Conservation (phyloP, 106 monocot genomes). For the Allium sativum region DNA sequence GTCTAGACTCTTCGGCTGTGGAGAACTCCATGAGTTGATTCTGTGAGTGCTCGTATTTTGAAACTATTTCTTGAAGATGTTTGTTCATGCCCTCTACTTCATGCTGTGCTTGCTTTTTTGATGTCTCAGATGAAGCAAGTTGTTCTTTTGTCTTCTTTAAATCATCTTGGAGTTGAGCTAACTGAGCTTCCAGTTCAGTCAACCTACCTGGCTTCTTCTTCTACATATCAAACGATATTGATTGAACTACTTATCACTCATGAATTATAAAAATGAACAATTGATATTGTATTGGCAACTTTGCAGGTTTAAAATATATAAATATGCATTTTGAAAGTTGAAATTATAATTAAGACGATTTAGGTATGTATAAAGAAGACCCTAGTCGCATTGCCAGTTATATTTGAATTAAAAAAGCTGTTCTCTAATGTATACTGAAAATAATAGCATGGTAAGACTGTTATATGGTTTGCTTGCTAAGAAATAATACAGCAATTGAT, state of each 20-base stretch:
- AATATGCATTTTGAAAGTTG: no score
- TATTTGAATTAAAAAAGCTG: no score
- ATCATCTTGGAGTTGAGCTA: slow-evolving; percentile 58
- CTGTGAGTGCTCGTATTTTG: slow-evolving; percentile 44
- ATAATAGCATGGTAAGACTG: no score
- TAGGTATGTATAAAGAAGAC: no score
- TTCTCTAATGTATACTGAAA: no score
- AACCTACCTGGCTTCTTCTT: slow-evolving; percentile 37
- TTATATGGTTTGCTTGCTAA: no score
- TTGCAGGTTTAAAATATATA: no score
- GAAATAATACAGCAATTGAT: slow-evolving; percentile 14
- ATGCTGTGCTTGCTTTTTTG: slow-evolving; percentile 36
- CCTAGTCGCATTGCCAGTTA: no score
- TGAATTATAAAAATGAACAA: no score
- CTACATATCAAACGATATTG: slow-evolving; percentile 12
- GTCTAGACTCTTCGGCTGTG: slow-evolving; percentile 38
- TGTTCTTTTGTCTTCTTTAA: slow-evolving; percentile 77
- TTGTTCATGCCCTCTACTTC: slow-evolving; percentile 64
- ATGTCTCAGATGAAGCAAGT: slow-evolving; percentile 42
- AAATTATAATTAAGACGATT: no score
- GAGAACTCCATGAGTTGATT: slow-evolving; percentile 54
- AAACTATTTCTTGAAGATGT: slow-evolving; percentile 24
- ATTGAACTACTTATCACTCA: no score
- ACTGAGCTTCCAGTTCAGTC: slow-evolving; percentile 51
- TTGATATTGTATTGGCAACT: background rate